These are phyloP conservation scores for Heliamphora pulchella DNA, from an alignment of 179 eudicot genomes.

Conservation along the genomic window DNA sequence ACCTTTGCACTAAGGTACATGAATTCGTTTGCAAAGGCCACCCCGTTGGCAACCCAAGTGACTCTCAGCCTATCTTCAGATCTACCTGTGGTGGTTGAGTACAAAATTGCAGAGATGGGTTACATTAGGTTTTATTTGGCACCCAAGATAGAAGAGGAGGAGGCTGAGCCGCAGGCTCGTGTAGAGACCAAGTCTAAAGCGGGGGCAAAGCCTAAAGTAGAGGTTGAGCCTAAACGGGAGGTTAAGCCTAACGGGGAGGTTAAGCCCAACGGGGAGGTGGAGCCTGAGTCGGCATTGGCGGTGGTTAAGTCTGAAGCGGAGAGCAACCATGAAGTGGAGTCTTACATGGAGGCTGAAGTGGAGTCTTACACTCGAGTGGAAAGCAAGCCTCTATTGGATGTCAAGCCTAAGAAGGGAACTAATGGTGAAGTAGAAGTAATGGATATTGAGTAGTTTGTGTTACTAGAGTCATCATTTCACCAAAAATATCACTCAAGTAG, in stretches of 20 bases:
- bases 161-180: conserved; percentile 16
- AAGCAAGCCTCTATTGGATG: conserved; percentile 23
- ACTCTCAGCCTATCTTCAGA: conserved; percentile 71
- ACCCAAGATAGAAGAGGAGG: conserved; percentile 73
- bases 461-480: not conserved
- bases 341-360: conserved; percentile 17
- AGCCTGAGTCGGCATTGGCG: conserved; percentile 28
- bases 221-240: conserved; percentile 19
- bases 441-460: conserved; percentile 30
- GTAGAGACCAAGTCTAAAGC: conserved; percentile 30
- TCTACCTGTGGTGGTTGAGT: conserved; percentile 62
- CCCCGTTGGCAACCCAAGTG: conserved; percentile 62
- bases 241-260: conserved; percentile 18
- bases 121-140: conserved; percentile 63
- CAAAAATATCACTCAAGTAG: not conserved
- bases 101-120: conserved; percentile 83
- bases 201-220: conserved; percentile 25
- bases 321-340: not conserved
- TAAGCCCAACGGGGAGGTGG: conserved; percentile 30
- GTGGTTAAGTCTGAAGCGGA: conserved; percentile 33
- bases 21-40: conserved; percentile 74
- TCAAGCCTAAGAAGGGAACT: conserved; percentile 23
- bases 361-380: not conserved
- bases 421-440: conserved; percentile 38
- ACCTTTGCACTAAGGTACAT: conserved; percentile 67